A percentile compares a stretch with the other conserved stretches of the same genome.
Conservation (phyloP, 2,329 filamentous ascomycete genomes). For the Tothia fuscella region DNA sequence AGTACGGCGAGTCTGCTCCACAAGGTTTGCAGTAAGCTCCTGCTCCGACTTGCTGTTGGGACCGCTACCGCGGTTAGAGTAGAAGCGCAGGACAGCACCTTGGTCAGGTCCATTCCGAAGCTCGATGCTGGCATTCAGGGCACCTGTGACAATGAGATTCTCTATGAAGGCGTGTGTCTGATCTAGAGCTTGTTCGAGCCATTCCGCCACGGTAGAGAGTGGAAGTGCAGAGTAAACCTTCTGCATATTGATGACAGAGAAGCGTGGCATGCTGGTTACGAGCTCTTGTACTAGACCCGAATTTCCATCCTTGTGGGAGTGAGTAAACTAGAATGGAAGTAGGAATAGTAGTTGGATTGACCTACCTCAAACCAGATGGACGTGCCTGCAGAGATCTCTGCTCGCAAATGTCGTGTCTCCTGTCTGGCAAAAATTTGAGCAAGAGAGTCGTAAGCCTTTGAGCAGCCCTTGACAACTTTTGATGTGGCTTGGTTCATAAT, state of each 20-base stretch:
- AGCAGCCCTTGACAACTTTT: slow-evolving; percentile 45
- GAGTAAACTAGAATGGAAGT: slow-evolving; percentile 3
- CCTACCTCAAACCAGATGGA: slow-evolving; percentile 48
- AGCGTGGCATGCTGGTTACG: slow-evolving; percentile 58
- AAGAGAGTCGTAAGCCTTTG: slow-evolving; percentile 59
- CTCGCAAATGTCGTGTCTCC: slow-evolving; percentile 46
- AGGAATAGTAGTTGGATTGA: slow-evolving; percentile 4
- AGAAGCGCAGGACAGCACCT: slow-evolving; percentile 43
- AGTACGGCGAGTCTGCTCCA: slow-evolving; percentile 38
- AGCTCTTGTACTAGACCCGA: slow-evolving; percentile 58
- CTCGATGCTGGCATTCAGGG: slow-evolving; percentile 40
- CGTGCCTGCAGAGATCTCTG: slow-evolving; percentile 49
- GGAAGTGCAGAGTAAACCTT: slow-evolving; percentile 57
- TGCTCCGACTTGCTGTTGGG: slow-evolving; percentile 27
- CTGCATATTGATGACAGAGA: slow-evolving; percentile 61
- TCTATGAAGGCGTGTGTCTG: slow-evolving; percentile 42
- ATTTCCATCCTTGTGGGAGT: slow-evolving; percentile 53
- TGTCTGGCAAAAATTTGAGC: slow-evolving; percentile 55
- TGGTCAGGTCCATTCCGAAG: slow-evolving; percentile 26
- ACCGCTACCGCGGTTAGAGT: slow-evolving; percentile 24
- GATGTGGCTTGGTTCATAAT: slow-evolving; percentile 17
- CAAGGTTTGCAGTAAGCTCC: slow-evolving; percentile 32
- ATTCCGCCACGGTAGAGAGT: slow-evolving; percentile 39
- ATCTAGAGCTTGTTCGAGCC: slow-evolving; percentile 38
- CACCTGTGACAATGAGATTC: slow-evolving; percentile 39